phyloP scores from a whole-genome alignment of 1,284 basidiomycete species.

The Meira miltonrushii region DNA sequence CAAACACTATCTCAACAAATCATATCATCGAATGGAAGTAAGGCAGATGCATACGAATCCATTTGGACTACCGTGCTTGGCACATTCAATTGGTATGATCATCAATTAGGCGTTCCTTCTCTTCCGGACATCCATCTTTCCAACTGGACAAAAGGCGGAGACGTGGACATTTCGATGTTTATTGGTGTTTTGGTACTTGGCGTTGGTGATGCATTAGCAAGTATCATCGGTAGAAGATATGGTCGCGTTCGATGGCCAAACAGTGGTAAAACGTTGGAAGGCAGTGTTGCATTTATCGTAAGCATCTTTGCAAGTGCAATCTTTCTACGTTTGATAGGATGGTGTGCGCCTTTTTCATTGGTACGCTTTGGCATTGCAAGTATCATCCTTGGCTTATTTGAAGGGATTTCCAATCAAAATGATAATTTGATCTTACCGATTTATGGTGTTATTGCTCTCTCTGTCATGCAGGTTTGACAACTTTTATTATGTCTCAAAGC shows the following conservation, averaged over 20 bases:
- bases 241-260: conserved; percentile 79
- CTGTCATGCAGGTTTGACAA: background rate
- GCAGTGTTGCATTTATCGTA: conserved; percentile 72
- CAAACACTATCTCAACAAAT: too few relatives aligned
- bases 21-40: background rate
- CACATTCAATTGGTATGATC: too few relatives aligned
- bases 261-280: conserved; percentile 84
- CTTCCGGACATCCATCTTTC: too few relatives aligned
- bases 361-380: conserved; percentile 23
- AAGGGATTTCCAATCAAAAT: conserved; percentile 49
- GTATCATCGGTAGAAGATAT: conserved; percentile 78
- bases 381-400: conserved; percentile 34
- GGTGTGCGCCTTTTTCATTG: conserved; percentile 30
- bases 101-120: background rate
- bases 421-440: conserved; percentile 50
- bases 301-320: conserved; percentile 69
- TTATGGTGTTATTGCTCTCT: conserved; percentile 28
- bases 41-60: background rate
- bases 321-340: conserved; percentile 65
- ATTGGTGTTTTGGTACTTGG: conserved; percentile 89
- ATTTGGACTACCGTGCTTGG: background rate
- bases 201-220: conserved; percentile 88
- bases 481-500: too few relatives aligned
- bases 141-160: background rate
- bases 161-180: conserved; percentile 4